Percentiles rank a stretch among this genome's conserved stretches.
These are phyloP conservation scores for Durio zibethinus DNA, from an alignment of 345 rosid genomes.

Conservation along the genomic window DNA sequence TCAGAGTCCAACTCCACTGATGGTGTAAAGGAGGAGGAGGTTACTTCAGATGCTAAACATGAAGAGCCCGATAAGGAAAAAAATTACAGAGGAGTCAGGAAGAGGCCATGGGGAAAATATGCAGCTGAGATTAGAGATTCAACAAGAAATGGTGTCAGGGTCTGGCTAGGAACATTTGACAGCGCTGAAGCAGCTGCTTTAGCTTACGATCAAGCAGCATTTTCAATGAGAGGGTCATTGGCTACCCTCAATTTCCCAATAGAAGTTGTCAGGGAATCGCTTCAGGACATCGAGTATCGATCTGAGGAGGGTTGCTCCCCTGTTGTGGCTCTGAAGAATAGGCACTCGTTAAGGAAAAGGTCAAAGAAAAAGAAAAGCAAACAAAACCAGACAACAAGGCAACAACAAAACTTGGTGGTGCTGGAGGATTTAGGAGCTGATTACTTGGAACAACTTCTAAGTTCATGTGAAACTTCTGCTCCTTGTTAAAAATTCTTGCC, in stretches of 20 bases:
- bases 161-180: conserved; percentile 78
- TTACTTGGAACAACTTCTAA: conserved; percentile 63
- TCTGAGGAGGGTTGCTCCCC: conserved; percentile 61
- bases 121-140: conserved; percentile 85
- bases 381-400: conserved; percentile 11
- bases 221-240: conserved; percentile 46
- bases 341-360: conserved; percentile 49
- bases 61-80: conserved; percentile 25
- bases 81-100: conserved; percentile 61
- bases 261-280: conserved; percentile 50
- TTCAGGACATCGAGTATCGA: conserved; percentile 43
- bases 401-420: conserved; percentile 42
- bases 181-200: conserved; percentile 69
- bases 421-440: conserved; percentile 72
- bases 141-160: conserved; percentile 54
- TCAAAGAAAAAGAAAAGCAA: conserved; percentile 28
- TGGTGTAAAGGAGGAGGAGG: conserved; percentile 37
- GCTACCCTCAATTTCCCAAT: conserved; percentile 64
- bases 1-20: conserved; percentile 36
- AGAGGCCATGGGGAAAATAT: conserved; percentile 71
- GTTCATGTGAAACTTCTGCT: conserved; percentile 32
- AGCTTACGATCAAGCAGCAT: conserved; percentile 82
- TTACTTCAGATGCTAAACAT: conserved; percentile 19
- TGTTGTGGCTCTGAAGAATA: conserved; percentile 52
- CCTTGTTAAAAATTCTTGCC: not conserved